These are phyloP conservation scores for Moniliella sp. DNA, from an alignment of 1,284 basidiomycete species.

Conservation along the genomic window DNA sequence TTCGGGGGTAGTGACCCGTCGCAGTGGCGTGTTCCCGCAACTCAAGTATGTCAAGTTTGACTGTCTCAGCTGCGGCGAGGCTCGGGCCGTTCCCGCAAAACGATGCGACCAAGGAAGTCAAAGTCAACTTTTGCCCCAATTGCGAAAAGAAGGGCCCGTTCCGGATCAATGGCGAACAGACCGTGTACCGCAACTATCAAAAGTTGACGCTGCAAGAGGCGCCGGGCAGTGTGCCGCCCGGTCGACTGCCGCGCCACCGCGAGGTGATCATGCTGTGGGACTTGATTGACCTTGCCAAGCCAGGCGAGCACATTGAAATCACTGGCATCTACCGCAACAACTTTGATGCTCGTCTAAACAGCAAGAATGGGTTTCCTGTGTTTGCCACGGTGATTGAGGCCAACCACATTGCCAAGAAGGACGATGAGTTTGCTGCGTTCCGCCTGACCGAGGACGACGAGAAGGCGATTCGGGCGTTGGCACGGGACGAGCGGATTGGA, in stretches of 20 bases:
- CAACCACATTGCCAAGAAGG: constrained; percentile 71
- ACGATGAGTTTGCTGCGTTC: constrained; percentile 77
- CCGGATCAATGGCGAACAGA: constrained; percentile 91
- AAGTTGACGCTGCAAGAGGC: constrained; percentile 97
- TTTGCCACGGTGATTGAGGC: constrained; percentile 95
- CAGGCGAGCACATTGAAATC: constrained; percentile 78
- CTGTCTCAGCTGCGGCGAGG: constrained; percentile 55
- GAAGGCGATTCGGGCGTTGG: constrained; percentile 61
- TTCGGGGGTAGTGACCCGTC: constrained; percentile 83
- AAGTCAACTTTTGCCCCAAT: constrained; percentile 60
- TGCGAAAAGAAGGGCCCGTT: constrained; percentile 89
- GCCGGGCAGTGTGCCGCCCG: constrained; percentile 90
- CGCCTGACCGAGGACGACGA: constrained; percentile 89
- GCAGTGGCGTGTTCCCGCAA: constrained; percentile 91
- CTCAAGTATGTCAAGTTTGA: constrained; percentile 98
- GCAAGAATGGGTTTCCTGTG: constrained; percentile 96
- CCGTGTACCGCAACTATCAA: constrained; percentile 94
- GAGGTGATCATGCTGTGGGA: constrained; percentile 95
- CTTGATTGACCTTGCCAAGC: constrained; percentile 87
- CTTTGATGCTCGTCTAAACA: constrained; percentile 88
- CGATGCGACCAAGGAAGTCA: constrained; percentile 82
- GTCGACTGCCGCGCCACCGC: constrained; percentile 79
- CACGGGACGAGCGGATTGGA: constrained; percentile 74
- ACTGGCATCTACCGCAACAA: constrained; percentile 97
- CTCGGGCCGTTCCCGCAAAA: constrained; percentile 93